Evolutionary conservation across 805 yeast species (phyloP), one percentile per base, ranked within the genome.

Genomic region (Debaryomyces hansenii): DNA sequence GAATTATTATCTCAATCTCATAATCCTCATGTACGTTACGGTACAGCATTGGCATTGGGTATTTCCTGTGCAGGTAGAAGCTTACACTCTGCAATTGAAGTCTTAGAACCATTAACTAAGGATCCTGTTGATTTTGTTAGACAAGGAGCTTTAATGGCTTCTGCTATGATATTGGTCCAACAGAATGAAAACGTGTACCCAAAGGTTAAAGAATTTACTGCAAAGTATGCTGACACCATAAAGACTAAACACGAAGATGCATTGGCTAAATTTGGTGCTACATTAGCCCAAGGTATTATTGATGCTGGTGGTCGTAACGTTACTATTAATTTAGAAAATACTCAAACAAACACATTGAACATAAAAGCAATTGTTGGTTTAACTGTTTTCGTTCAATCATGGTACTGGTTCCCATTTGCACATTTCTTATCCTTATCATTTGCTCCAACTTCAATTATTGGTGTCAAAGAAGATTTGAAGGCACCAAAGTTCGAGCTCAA

Each of bases 291-390:
- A 72, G 99, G 99, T 67, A 92, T 94, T 53, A 84, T 94, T 64
- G 97, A 94, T 71, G 99, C 98, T 9, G 97, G 99, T 69, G 99
- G 99, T 10, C 83, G 98, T 63, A 94, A 94, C 59, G 96, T 87
- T n/a, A 90, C 98, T 0, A 90, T 94, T 53, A 87, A 87, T 56
- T 75, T 92, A 42, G 97, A 94, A 67, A 89, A 91, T 64, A 60
- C 83, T 20, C 91, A 90, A 55, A 90, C 96, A 35, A 95, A 90
- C 50, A 90, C 96, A 16, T 78, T 94, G 54, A 92, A 94, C 68
- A 83, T 85, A 62, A 87, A 87, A 66, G 94, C 97, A 0, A 85
- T 94, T 58, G 96, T 91, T 47, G 99, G 99, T 34, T 72, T 94
- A 55, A 83, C 94, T 0, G 80, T 94, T 49, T 94, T 94, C 63